phyloP scores from a whole-genome alignment of 2,329 filamentous ascomycete genomes.

The Chrysosporium queenslandicum region DNA sequence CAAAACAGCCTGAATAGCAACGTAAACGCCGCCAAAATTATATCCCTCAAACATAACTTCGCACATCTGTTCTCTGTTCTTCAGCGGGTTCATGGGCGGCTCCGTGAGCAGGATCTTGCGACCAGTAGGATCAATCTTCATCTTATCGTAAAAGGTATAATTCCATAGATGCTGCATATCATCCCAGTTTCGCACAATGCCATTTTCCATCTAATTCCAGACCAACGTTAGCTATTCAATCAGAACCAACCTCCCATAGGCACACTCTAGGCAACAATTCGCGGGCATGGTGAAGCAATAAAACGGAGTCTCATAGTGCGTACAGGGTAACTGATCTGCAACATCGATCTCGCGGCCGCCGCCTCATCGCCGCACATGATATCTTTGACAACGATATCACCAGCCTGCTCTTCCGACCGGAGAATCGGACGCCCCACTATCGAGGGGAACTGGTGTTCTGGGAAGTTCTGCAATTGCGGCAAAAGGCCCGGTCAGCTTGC shows the following conservation, averaged over 20 bases:
- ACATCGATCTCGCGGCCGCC: slow-evolving; percentile 87
- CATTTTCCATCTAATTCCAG: slow-evolving; percentile 77
- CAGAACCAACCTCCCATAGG: slow-evolving; percentile 13
- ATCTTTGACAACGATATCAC: slow-evolving; percentile 73
- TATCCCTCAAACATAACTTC: slow-evolving; percentile 99
- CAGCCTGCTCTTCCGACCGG: slow-evolving; percentile 81
- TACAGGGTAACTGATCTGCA: slow-evolving; percentile 94
- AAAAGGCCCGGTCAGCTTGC: not conserved
- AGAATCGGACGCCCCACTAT: slow-evolving; percentile 97
- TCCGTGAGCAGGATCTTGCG: slow-evolving; percentile 97
- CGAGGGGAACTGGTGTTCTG: slow-evolving; percentile 95
- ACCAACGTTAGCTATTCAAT: not conserved
- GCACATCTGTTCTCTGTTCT: slow-evolving; percentile 95
- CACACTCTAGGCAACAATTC: slow-evolving; percentile 16
- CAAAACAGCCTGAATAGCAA: slow-evolving; percentile 93
- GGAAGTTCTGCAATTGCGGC: slow-evolving; percentile 64
- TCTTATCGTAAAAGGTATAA: slow-evolving; percentile 96
- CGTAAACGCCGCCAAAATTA: slow-evolving; percentile 91
- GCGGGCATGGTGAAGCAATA: not conserved
- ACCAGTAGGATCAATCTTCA: slow-evolving; percentile 78
- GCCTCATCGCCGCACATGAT: slow-evolving; percentile 99
- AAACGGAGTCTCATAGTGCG: slow-evolving; percentile 21
- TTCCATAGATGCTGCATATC: slow-evolving; percentile 99
- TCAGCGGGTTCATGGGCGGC: slow-evolving; percentile 93
- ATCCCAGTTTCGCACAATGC: slow-evolving; percentile 98